A percentile compares a stretch with the other conserved stretches of the same genome.
Evolutionary conservation across 495 filamentous ascomycete species (phyloP).

Genomic region (Tuber aestivum): DNA sequence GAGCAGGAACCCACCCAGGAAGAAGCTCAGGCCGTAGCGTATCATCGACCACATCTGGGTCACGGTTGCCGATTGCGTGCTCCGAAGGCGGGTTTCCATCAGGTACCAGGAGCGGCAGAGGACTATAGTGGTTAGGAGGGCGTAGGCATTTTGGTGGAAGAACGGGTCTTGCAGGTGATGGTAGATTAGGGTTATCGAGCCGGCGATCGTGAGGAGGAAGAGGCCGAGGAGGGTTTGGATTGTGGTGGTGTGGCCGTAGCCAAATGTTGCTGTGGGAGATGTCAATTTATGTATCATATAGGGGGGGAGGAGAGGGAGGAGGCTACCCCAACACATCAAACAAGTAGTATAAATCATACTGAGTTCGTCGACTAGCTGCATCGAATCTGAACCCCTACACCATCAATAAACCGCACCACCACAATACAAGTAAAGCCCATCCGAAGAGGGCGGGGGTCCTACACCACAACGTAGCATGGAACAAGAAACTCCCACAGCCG

Average conservation of each 20-base stretch:
- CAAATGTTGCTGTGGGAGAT: constrained; percentile 58
- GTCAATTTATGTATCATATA: constrained; percentile 9
- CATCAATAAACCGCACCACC: constrained; percentile 5
- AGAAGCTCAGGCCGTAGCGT: constrained; percentile 60
- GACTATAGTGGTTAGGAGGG: constrained; percentile 67
- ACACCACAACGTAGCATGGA: constrained; percentile 80
- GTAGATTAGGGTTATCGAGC: constrained; percentile 52
- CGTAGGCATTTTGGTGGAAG: constrained; percentile 90
- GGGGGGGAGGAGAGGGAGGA: not conserved
- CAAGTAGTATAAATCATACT: constrained; percentile 98
- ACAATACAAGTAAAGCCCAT: not conserved
- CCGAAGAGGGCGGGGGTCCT: constrained; percentile 29
- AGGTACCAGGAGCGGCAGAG: constrained; percentile 78
- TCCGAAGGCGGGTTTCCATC: constrained; percentile 77
- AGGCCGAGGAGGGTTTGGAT: constrained; percentile 56
- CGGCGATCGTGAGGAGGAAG: constrained; percentile 23
- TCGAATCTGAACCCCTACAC: constrained; percentile 59
- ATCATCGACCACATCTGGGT: constrained; percentile 74
- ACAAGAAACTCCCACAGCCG: constrained; percentile 71
- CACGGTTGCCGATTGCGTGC: constrained; percentile 56
- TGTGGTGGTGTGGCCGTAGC: constrained; percentile 57
- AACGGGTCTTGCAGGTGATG: constrained; percentile 85
- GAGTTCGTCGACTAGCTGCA: constrained; percentile 95
- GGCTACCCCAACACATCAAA: constrained; percentile 66
- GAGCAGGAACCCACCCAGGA: constrained; percentile 75